Conservation (phyloP, 2,329 filamentous ascomycete genomes). For the Ilyonectria destructans region DNA sequence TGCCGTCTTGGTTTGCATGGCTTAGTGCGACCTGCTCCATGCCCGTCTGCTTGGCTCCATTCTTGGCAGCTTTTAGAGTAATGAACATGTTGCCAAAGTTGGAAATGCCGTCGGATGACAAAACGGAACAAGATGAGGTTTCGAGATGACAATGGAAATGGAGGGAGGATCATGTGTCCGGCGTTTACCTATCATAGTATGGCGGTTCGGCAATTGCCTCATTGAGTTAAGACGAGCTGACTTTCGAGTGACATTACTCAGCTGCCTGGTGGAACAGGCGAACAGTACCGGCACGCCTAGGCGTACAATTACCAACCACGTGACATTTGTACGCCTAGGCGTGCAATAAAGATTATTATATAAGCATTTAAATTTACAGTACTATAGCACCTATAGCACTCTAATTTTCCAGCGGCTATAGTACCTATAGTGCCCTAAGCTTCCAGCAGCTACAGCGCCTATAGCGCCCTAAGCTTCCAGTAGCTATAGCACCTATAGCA, state of each 20-base stretch:
- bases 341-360: too few relatives aligned
- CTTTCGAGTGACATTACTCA: conserved; percentile 18
- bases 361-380: too few relatives aligned
- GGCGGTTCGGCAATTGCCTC: conserved; percentile 21
- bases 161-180: conserved; percentile 1
- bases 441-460: too few relatives aligned
- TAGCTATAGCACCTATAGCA: too few relatives aligned
- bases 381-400: too few relatives aligned
- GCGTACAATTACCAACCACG: too few relatives aligned
- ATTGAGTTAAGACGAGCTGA: background rate
- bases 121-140: background rate
- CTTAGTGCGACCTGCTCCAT: conserved; percentile 33
- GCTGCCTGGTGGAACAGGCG: background rate
- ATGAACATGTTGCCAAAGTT: conserved; percentile 32
- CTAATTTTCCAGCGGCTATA: too few relatives aligned
- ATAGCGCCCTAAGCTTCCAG: too few relatives aligned
- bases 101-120: conserved; percentile 17
- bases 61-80: conserved; percentile 28
- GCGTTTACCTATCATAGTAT: conserved; percentile 2
- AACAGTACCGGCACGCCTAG: too few relatives aligned
- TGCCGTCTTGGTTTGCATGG: conserved; percentile 16
- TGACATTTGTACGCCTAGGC: too few relatives aligned
- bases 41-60: background rate
- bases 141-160: background rate
- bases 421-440: too few relatives aligned